Evolutionary conservation across 805 yeast species (phyloP).

Genomic region (Candida wancherniae): DNA sequence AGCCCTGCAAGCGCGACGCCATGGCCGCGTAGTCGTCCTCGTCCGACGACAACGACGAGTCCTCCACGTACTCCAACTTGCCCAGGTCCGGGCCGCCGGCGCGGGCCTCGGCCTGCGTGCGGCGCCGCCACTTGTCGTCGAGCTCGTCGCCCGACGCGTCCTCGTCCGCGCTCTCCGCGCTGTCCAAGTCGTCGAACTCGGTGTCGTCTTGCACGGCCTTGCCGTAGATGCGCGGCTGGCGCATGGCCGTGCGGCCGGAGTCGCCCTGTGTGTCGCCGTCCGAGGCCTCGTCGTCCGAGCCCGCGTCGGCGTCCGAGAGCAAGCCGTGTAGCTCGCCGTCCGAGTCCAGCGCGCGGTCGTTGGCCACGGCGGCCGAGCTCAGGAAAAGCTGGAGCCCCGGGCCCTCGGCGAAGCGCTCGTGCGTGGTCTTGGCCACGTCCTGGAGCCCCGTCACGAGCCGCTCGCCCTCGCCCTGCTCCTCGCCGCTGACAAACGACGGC

Average conservation of each 20-base stretch:
- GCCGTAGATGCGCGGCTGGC: constrained; percentile 54
- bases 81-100: constrained; percentile 40
- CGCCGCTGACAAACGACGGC: constrained; percentile 55
- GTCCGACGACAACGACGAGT: constrained; percentile 40
- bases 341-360: constrained; percentile 32
- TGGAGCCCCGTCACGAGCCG: constrained; percentile 79
- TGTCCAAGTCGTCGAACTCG: constrained; percentile 37
- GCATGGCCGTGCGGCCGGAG: constrained; percentile 60
- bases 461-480: constrained; percentile 81
- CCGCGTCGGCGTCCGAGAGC: constrained; percentile 30
- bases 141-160: constrained; percentile 24
- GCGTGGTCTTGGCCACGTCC: constrained; percentile 55
- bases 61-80: constrained; percentile 41
- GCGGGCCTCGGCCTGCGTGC: constrained; percentile 26
- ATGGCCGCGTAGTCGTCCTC: constrained; percentile 40
- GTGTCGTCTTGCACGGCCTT: constrained; percentile 46
- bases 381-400: constrained; percentile 76
- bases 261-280: constrained; percentile 25
- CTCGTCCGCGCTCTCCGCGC: constrained; percentile 39
- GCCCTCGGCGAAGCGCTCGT: constrained; percentile 53
- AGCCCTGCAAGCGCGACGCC: constrained; percentile 60
- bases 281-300: constrained; percentile 24
- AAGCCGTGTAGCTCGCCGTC: constrained; percentile 28
- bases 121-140: no score
- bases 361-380: constrained; percentile 44